Base-by-base conservation (phyloP, 352 stramenopile genomes). In the Pelagophyceae sp. region DNA sequence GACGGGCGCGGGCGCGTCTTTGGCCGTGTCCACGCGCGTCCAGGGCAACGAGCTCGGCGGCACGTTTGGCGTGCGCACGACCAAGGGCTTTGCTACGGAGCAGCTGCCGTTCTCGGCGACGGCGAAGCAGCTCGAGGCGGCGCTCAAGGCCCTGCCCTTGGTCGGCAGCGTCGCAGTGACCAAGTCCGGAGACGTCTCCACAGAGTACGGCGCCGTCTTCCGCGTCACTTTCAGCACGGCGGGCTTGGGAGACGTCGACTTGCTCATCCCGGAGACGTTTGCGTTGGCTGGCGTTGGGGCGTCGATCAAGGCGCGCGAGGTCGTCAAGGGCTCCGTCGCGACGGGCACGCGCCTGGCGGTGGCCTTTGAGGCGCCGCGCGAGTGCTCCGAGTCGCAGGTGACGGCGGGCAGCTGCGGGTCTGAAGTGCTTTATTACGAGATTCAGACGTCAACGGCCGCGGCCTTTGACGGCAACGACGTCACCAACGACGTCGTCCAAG, bases 41-140 rank as follows among this genome's bases (percentile, higher is more conserved):
- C 88, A 96, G 40, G 89, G 86, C 0, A 97, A 87, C 67, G 88
- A 83, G 51, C 65, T 98, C 0, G 85, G 83, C 6, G 95, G 94
- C 0, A 88, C 77, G 5, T 98, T 97, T 78, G 86, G 83, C 25
- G 82, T 98, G 0, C 35, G 31, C 15, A 86, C 85, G 40, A 96
- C 96, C 78, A 86, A 90, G 75, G 87, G 85, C 6, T 89, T 95
- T 45, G 85, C 88, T 5, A 96, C 93, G 5, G 60, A 74, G 25
- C 50, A 80, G 1, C 87, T 98, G n/a, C 82, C 86, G 0, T 94
- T 90, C 51, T 82, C 90, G 77, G 90, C 89, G 0, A 83, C 89
- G 2, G 90, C 87, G 0, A 58, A 90, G 0, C 86, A 93, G 60
- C 84, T 98, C 77, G 87, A 94, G 72, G 72, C 40, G 33, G 78